Conservation (phyloP, 2,329 filamentous ascomycete species). For the Diaporthe nobilis region DNA sequence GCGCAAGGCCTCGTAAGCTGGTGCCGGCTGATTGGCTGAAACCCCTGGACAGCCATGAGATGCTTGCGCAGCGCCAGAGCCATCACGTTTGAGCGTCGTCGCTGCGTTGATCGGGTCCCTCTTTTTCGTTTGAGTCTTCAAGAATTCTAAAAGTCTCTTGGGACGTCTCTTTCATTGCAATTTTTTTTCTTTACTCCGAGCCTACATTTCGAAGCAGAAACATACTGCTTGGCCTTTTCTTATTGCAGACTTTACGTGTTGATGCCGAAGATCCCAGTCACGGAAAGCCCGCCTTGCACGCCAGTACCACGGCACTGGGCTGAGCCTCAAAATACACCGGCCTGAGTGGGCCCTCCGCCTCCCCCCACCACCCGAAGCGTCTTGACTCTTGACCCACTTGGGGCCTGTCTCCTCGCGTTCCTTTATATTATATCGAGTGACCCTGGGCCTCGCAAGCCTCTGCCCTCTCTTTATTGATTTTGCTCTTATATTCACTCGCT, state of each 20-base stretch:
- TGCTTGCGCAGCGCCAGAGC: constrained; percentile 41
- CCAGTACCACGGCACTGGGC: constrained; percentile 15
- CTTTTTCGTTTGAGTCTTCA: neutral
- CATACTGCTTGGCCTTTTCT: neutral
- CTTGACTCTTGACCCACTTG: constrained; percentile 18
- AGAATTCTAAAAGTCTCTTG: neutral
- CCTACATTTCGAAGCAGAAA: neutral
- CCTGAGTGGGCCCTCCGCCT: constrained; percentile 8
- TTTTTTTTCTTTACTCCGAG: neutral
- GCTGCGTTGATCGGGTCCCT: neutral
- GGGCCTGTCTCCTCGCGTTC: constrained; percentile 31
- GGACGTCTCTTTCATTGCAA: neutral
- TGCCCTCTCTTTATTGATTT: constrained; percentile 37
- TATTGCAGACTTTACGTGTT: constrained; percentile 11
- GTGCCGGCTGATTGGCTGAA: constrained; percentile 46
- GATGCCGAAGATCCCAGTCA: constrained; percentile 12
- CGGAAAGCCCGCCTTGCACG: constrained; percentile 6
- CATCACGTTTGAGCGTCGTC: constrained; percentile 21
- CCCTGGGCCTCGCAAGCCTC: constrained; percentile 43
- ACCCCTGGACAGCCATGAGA: constrained; percentile 30
- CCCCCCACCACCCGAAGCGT: constrained; percentile 33
- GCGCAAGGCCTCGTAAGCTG: constrained; percentile 50
- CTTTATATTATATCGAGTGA: constrained; percentile 44
- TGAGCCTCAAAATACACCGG: constrained; percentile 27
- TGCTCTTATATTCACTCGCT: constrained; percentile 31